Base-by-base conservation (phyloP, 805 yeast genomes). In the Lipomyces sp. region DNA sequence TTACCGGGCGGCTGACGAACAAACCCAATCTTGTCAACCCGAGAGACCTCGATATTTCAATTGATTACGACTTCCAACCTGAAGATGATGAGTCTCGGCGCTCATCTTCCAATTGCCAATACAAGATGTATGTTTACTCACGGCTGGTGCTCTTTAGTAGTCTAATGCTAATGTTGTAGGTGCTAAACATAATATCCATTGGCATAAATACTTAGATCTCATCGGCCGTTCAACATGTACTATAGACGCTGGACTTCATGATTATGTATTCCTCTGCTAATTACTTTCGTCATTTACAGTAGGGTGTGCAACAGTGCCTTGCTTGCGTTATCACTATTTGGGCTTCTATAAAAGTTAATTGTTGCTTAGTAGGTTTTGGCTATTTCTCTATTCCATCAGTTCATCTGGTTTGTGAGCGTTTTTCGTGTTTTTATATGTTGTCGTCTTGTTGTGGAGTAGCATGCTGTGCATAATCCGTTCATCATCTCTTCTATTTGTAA, bases 21-120 rank as follows among this genome's bases (percentile, higher is more conserved):
- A 83, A 87, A 75, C 98, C 98, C 64, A 92, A 90, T 77, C 78
- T 77, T 57, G 76, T 69, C 62, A 95, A 95, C 78, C 96, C 95
- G 69, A 86, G 99, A 79, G 97, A 95, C 75, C 81, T 94, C 73
- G 98, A 94, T 76, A 86, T 95, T 72, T 88, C 86, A 73, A 83
- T 94, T 66, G 80, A 78, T 35, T 90, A 83, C 75, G 72, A 78
- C n/a, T 81, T 84, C 73, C 75, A 78, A 30, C 86, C 84, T 64
- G 79, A 77, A 55, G 80, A 78, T 2, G 63, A 62, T 8, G 64
- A 53, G n/a, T 42, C 53, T n/a, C 42, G 61, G 15, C 42, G 57
- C 30, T 32, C 57, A 3, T 39, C 56, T 6, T 71, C 64, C 3
- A 37, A 32, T 32, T 55, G 62, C 56, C 59, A 67, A n/a, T 69